A percentile compares a stretch with the other conserved stretches of the same genome.
Conservation (phyloP, 2,329 filamentous ascomycete genomes). For the Pseudocercospora pini-densiflorae region DNA sequence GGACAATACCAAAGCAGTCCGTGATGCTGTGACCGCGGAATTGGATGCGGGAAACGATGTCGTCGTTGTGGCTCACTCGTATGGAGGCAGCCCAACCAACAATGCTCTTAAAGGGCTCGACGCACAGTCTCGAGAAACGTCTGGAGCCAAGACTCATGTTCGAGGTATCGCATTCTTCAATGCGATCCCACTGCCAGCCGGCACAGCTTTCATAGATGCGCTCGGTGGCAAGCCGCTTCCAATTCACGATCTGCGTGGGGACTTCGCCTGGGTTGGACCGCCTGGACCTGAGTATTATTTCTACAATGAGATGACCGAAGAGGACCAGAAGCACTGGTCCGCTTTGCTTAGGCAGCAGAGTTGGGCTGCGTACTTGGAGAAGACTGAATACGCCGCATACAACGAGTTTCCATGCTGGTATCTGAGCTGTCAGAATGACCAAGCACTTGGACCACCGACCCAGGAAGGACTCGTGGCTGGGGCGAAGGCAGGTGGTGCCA, state of each 20-base stretch:
- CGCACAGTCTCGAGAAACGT: background rate
- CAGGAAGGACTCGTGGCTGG: constrained; percentile 11
- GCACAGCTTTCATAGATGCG: constrained; percentile 12
- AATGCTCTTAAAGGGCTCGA: constrained; percentile 30
- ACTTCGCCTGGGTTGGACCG: constrained; percentile 9
- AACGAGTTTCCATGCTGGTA: constrained; percentile 7
- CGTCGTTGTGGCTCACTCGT: constrained; percentile 36
- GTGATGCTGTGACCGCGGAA: constrained; percentile 20
- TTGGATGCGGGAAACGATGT: constrained; percentile 31
- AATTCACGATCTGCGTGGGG: constrained; percentile 14
- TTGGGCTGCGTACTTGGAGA: constrained; percentile 14
- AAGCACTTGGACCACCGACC: constrained; percentile 6
- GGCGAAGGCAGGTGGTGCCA: constrained; percentile 1
- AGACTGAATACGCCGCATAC: constrained; percentile 17
- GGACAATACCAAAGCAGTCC: constrained; percentile 27
- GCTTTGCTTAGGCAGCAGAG: constrained; percentile 17
- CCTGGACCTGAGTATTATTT: constrained; percentile 34
- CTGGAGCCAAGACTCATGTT: constrained; percentile 20
- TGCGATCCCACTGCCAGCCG: constrained; percentile 14
- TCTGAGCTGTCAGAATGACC: constrained; percentile 15
- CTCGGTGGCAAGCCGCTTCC: constrained; percentile 18
- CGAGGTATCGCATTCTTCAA: constrained; percentile 22
- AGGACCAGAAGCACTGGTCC: constrained; percentile 29
- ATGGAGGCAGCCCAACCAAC: constrained; percentile 33
- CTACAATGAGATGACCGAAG: constrained; percentile 43